Base-by-base conservation (phyloP, 345 rosid species). In the Rhodomyrtus tomentosa region DNA sequence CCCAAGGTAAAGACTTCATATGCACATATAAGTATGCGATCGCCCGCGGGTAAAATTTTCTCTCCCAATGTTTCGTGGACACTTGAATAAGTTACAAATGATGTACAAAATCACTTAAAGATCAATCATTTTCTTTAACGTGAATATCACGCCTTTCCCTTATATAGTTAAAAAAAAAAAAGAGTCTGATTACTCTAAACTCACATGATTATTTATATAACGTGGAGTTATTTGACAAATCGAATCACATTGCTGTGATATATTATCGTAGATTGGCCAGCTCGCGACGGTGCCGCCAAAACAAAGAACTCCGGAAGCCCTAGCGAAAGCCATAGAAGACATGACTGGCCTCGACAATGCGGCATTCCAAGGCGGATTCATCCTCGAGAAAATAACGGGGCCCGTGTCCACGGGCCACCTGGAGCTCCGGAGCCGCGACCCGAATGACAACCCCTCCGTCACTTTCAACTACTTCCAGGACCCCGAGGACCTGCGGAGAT, bases 381-480 rank as follows among this genome's bases (percentile, higher is more conserved):
- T 91, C 42, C 85, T 90, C 7, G 93, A 89, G 84, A 91, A 90
- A 81, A 27, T 91, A n/a, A 83, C 20, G 38, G 91, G 92, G 15
- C 93, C 93, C 3, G 45, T 59, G 24, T 89, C 92, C 51, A 62
- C 83, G 2, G 93, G 91, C 25, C 85, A 90, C 32, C 81, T 88
- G 79, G 88, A 83, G 88, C 91, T 89, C 42, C 81, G 83, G 24
- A 87, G 32, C 79, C 85, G 72, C 5, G 49, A 88, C 82, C 86
- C 88, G 22, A 53, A 84, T 22, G 88, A 88, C 20, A 90, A 86
- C 81, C 93, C 92, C 24, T 85, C 87, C 4, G 92, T 91, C 68
- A 87, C 74, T 45, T 91, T 90, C 85, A 87, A 90, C 87, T 91
- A 90, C 87, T 91, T 91, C 88, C 56, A 85, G 53, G 89, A 90